phyloP scores from a whole-genome alignment of 306 rosid genomes.

The Lagenaria siceraria region DNA sequence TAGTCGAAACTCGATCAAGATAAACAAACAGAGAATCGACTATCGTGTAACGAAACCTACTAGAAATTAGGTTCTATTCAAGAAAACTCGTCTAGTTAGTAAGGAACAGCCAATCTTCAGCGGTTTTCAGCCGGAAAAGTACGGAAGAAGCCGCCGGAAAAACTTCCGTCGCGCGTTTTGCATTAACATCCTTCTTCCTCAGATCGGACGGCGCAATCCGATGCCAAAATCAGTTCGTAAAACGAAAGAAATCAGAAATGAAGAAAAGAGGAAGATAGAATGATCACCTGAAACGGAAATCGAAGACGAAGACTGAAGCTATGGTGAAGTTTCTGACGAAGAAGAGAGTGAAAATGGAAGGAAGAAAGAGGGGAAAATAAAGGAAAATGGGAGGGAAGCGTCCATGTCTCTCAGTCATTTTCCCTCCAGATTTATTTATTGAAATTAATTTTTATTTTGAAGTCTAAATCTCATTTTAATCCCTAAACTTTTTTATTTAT shows the following conservation, averaged over 20 bases:
- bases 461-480: no score
- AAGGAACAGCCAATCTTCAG: neutral
- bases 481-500: no score
- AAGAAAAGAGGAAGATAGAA: neutral
- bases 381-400: conserved; percentile 4
- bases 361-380: neutral
- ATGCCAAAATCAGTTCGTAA: neutral
- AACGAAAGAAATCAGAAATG: neutral
- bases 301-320: neutral
- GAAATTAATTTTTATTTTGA: no score
- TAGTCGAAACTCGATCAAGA: neutral
- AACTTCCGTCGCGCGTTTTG: neutral
- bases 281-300: neutral
- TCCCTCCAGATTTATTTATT: conserved; percentile 4
- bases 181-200: neutral
- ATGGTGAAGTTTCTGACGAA: neutral
- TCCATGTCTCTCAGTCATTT: neutral
- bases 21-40: neutral
- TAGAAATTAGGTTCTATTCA: neutral
- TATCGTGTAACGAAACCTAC: neutral
- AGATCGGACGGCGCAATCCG: neutral
- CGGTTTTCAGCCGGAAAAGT: neutral
- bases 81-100: neutral
- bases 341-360: neutral
- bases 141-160: neutral